These are phyloP conservation scores for Trametes sp. DNA, from an alignment of 1,284 basidiomycete species.

Conservation along the genomic window DNA sequence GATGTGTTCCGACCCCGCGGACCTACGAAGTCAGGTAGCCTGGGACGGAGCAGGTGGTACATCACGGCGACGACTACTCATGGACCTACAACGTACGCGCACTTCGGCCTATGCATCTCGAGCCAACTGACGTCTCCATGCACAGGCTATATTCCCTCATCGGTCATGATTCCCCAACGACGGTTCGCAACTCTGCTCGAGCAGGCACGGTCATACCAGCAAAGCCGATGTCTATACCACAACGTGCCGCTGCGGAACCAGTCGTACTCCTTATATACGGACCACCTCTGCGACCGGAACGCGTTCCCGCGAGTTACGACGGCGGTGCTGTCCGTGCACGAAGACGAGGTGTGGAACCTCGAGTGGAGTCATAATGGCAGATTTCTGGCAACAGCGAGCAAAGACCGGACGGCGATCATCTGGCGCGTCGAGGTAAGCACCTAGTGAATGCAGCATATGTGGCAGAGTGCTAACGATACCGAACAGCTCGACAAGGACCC, in stretches of 20 bases:
- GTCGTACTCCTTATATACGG: conserved; percentile 83
- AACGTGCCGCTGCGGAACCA: conserved; percentile 66
- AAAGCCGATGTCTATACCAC: conserved; percentile 82
- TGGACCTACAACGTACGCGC: conserved; percentile 81
- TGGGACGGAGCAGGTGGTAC: conserved; percentile 91
- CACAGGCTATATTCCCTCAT: conserved; percentile 86
- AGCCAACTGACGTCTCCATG: conserved; percentile 12
- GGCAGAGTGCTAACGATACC: conserved; percentile 8
- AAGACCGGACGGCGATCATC: conserved; percentile 87
- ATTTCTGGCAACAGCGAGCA: conserved; percentile 88
- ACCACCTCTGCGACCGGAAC: conserved; percentile 84
- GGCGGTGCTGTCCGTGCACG: conserved; percentile 85
- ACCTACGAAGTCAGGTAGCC: conserved; percentile 80
- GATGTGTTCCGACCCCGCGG: conserved; percentile 88
- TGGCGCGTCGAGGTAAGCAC: conserved; percentile 83
- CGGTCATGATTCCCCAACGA: conserved; percentile 91
- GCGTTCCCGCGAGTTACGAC: conserved; percentile 89
- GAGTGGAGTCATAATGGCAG: conserved; percentile 93
- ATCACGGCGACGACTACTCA: conserved; percentile 82
- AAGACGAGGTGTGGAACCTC: conserved; percentile 95
- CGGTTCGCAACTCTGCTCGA: conserved; percentile 87
- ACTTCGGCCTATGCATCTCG: not conserved
- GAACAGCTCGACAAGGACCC: conserved; percentile 57
- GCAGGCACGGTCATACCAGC: conserved; percentile 87
- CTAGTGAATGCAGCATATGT: not conserved